phyloP scores from a whole-genome alignment of 163 green algal species.

The Picocystis sp. region DNA sequence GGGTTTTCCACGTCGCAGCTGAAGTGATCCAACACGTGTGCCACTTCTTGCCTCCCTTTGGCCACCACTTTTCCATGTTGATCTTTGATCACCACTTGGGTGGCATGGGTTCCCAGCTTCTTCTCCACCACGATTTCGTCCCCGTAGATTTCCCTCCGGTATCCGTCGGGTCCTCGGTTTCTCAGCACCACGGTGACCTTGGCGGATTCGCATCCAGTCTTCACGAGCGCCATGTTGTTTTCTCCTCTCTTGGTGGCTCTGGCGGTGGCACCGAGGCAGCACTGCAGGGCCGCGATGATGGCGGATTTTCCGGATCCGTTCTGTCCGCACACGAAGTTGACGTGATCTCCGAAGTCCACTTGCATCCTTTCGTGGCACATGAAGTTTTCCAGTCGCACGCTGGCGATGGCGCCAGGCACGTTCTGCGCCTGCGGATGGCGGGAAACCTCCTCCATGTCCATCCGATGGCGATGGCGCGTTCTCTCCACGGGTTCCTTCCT shows the following conservation, averaged over 20 bases:
- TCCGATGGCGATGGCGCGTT: no score
- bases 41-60: no score
- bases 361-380: conserved; percentile 74
- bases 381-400: conserved; percentile 56
- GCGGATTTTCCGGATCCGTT: conserved; percentile 88
- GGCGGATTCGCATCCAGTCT: neutral
- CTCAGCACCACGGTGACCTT: conserved; percentile 1
- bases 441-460: no score
- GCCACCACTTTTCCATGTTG: no score
- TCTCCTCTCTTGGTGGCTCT: conserved; percentile 34
- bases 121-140: no score
- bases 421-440: no score
- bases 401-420: conserved; percentile 17
- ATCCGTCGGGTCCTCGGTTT: neutral
- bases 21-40: no score
- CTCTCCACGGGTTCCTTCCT: no score
- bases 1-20: no score
- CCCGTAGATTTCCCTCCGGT: no score
- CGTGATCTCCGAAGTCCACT: conserved; percentile 54
- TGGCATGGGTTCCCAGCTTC: no score
- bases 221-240: conserved; percentile 11
- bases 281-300: conserved; percentile 67
- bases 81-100: no score
- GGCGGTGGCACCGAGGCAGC: conserved; percentile 53
- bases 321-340: conserved; percentile 76